Evolutionary conservation across 2,329 filamentous ascomycete species (phyloP), one percentile per base, ranked within the genome.

Genomic region (Beauveria scarabaeidicola): DNA sequence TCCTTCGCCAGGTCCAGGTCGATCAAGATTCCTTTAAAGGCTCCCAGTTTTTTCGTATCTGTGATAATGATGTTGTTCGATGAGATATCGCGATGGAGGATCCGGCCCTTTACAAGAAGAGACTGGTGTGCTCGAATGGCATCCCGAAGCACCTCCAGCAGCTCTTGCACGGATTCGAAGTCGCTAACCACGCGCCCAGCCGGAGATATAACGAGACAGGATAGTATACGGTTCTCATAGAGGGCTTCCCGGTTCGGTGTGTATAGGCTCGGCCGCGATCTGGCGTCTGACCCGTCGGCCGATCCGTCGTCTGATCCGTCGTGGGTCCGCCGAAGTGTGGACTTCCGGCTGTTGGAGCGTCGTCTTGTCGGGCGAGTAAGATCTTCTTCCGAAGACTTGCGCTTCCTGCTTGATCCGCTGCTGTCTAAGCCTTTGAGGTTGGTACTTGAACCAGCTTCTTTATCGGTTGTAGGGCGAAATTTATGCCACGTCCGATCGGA

Each of bases 51-150:
- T 15, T 58, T 3, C 8, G 36, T 43, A 4, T 66, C 53, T 2
- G 67, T 65, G n/a, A 77, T 71, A 29, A 75, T 73, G 21, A 76
- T 70, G 51, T 74, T 76, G 15, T 69, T 66, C 3, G 68, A 62
- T 0, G 69, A 75, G 15, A 77, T 69, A 43, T 75, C 69, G 29
- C 64, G 64, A 60, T 76, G 68, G 10, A 76, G 67, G 56, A 75
- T 72, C 6, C 67, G 66, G 10, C 68, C 67, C 5, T 69, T 36
- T 5, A 36, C 19, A 36, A 70, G 69, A 0, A 77, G 64, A 17
- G 69, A 73, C 19, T 61, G 65, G 54, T 76, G 69, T n/a, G 65
- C 72, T 19, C 63, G 71, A 56, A 76, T 69, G 17, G 68, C 68
- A 60, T 76, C 72, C 29, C 29, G 29, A 36, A 36, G 29, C 29